Evolutionary conservation across 2,329 filamentous ascomycete genomes (phyloP).

Genomic region (Trichophaea hybrida): DNA sequence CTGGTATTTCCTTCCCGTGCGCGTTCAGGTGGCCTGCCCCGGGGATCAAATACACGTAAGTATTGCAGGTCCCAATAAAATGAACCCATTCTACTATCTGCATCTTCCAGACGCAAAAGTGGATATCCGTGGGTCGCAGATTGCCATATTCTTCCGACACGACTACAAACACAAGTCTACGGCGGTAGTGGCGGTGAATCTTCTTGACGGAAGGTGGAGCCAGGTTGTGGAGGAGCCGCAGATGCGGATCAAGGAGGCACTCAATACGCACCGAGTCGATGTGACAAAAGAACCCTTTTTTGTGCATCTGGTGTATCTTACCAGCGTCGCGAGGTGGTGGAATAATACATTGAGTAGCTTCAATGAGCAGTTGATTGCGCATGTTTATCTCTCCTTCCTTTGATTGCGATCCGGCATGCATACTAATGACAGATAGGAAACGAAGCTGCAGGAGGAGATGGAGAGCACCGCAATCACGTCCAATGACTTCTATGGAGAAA

Average conservation of each 20-base stretch:
- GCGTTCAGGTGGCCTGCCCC: background rate
- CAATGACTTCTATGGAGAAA: background rate
- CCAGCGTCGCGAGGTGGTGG: background rate
- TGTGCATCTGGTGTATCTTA: background rate
- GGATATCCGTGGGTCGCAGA: background rate
- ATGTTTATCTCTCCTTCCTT: background rate
- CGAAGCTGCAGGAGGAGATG: background rate
- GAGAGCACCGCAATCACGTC: background rate
- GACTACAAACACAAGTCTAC: background rate
- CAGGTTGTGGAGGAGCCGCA: background rate
- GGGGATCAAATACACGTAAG: background rate
- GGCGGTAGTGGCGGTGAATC: background rate
- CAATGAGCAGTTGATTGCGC: background rate
- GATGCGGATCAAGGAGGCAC: background rate
- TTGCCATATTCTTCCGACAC: background rate
- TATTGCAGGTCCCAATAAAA: background rate
- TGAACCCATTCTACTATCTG: background rate
- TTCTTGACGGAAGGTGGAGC: background rate
- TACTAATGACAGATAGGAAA: background rate
- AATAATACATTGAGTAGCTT: background rate
- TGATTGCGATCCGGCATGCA: background rate
- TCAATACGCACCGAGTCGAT: background rate
- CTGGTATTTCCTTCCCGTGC: background rate
- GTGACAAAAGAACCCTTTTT: background rate
- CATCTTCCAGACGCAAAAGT: background rate